Percentiles rank a stretch among this genome's conserved stretches.
phyloP scores from a whole-genome alignment of 2,329 filamentous ascomycete species.

The Epichloe bromicola region DNA sequence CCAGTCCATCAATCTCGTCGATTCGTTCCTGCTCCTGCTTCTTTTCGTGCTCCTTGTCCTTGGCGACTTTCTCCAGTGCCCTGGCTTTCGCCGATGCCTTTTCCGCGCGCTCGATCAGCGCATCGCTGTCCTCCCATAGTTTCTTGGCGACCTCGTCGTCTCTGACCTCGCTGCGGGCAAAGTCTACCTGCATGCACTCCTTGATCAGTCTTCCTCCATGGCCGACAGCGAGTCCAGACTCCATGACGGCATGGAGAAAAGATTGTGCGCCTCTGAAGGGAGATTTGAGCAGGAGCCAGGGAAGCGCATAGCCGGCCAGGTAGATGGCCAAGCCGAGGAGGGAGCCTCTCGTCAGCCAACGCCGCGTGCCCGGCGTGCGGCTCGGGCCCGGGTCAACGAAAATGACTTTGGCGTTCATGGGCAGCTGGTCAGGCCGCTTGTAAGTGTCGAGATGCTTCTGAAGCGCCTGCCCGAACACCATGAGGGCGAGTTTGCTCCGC shows the following conservation, averaged over 20 bases:
- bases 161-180: constrained; percentile 57
- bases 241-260: constrained; percentile 76
- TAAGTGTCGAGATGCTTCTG: constrained; percentile 85
- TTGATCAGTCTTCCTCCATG: constrained; percentile 66
- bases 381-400: constrained; percentile 77
- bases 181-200: constrained; percentile 70
- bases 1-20: constrained; percentile 23
- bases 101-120: constrained; percentile 68
- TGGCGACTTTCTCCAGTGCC: constrained; percentile 26
- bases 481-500: constrained; percentile 64
- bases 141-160: constrained; percentile 72
- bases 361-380: constrained; percentile 74
- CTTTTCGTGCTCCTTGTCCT: constrained; percentile 19
- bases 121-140: constrained; percentile 82
- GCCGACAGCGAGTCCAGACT: constrained; percentile 52
- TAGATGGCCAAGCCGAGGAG: constrained; percentile 70
- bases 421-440: constrained; percentile 68
- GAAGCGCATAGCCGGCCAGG: constrained; percentile 61
- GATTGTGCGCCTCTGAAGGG: constrained; percentile 75
- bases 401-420: constrained; percentile 71
- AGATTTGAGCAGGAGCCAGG: constrained; percentile 83
- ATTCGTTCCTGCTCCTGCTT: constrained; percentile 21
- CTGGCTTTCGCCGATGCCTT: constrained; percentile 56
- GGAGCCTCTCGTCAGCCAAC: constrained; percentile 77
- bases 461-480: constrained; percentile 79